Conservation (phyloP, 768 basidiomycete genomes). For the Tulasnella sp. region DNA sequence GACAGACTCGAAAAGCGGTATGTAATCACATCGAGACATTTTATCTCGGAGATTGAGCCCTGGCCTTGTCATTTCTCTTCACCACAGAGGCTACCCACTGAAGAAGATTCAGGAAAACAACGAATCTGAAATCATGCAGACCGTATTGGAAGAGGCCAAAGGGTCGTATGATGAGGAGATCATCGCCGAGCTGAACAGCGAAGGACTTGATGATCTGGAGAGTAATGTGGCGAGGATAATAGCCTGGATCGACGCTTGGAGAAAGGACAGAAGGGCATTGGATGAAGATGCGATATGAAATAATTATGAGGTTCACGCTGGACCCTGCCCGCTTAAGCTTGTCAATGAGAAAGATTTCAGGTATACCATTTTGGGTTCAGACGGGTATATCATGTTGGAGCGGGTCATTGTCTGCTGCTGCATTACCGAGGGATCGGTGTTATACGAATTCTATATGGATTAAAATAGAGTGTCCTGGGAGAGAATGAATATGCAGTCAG, state of each 20-base stretch:
- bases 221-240: constrained; percentile 77
- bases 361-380: too few species aligned
- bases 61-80: neutral
- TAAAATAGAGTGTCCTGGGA: constrained; percentile 16
- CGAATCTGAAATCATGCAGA: constrained; percentile 95
- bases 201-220: constrained; percentile 68
- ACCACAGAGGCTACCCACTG: constrained; percentile 62
- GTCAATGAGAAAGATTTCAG: too few species aligned
- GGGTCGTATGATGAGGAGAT: constrained; percentile 79
- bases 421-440: too few species aligned
- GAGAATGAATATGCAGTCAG: neutral
- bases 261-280: constrained; percentile 16
- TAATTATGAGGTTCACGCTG: neutral
- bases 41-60: neutral
- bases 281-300: neutral
- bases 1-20: constrained; percentile 84
- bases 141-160: constrained; percentile 79
- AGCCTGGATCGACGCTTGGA: constrained; percentile 80
- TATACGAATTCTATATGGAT: too few species aligned
- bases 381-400: too few species aligned
- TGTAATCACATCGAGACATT: constrained; percentile 20
- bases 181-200: constrained; percentile 74
- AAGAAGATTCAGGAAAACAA: constrained; percentile 99
- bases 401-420: too few species aligned
- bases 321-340: too few species aligned